phyloP scores from a whole-genome alignment of 2,329 filamentous ascomycete genomes.

The Fusarium tjaetaba region DNA sequence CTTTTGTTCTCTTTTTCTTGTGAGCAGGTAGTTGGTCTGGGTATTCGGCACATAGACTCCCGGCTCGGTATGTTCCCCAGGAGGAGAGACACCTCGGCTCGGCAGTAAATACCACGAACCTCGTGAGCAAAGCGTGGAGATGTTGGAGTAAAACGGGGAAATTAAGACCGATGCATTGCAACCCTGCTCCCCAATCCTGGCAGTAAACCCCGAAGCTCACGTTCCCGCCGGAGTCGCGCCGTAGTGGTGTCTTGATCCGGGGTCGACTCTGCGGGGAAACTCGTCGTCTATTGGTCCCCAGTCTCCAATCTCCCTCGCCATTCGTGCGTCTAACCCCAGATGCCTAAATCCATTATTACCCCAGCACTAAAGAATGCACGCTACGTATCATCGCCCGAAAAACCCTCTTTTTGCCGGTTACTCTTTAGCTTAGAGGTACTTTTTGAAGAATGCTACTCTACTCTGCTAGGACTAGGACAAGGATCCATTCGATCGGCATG shows the following conservation, averaged over 20 bases:
- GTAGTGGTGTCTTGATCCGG: slow-evolving; percentile 34
- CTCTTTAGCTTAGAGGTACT: neutral
- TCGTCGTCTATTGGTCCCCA: neutral
- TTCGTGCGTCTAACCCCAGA: slow-evolving; percentile 41
- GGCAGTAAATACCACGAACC: neutral
- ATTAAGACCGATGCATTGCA: slow-evolving; percentile 34
- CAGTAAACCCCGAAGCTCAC: slow-evolving; percentile 14
- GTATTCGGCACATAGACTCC: neutral
- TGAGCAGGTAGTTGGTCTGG: rapidly evolving
- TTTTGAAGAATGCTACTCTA: neutral
- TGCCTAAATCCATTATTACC: slow-evolving; percentile 26
- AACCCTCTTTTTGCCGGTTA: neutral
- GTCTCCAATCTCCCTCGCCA: slow-evolving; percentile 4
- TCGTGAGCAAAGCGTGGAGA: slow-evolving; percentile 20
- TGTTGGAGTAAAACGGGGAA: slow-evolving; percentile 36
- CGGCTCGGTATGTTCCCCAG: neutral
- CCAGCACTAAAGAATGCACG: neutral
- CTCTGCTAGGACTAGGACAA: neutral
- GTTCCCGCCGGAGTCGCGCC: slow-evolving; percentile 33
- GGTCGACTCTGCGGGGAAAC: slow-evolving; percentile 21
- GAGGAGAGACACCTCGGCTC: neutral
- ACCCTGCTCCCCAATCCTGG: slow-evolving; percentile 13
- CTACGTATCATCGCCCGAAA: slow-evolving; percentile 8
- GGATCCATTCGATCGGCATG: neutral
- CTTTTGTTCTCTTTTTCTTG: rapidly evolving